Evolutionary conservation across 2,329 filamentous ascomycete species (phyloP), one percentile per base, ranked within the genome.

Genomic region (Phaeosphaeriaceae sp.): DNA sequence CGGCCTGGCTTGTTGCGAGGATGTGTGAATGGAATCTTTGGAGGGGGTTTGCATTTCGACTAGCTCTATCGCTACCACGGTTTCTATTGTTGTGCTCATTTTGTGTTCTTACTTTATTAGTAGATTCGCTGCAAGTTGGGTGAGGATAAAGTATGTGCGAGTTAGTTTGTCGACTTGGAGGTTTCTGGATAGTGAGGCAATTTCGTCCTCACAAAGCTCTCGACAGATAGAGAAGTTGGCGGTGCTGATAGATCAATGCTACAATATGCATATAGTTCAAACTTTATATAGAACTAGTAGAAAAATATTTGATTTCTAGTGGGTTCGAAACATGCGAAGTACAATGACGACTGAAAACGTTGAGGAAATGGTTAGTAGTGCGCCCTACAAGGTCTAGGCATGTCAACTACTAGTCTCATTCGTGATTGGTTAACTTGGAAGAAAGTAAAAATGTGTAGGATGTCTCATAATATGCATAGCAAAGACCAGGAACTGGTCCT

Each of bases 21-120:
- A 34, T 11, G 28, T 4, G 30, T 2, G 12, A 6, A 26, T 26
- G 23, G 23, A 26, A 3, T 8, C 23, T 26, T 6, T 26, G 5
- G 23, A 8, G 23, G 3, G 23, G 3, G 7, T 26, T 30, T 48
- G 48, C 9, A 48, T 40, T 21, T 54, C 48, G 3, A 48, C 20
- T 36, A 39, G 35, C 17, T 42, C 33, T 0, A 32, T 33, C 26
- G 17, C 23, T 6, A 21, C 32, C 7, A 26, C 23, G 7, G 11
- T 8, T 11, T 45, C 42, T 1, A 29, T 50, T 6, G 29, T 34
- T 1, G 48, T 52, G 21, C 29, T 37, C 48, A 54, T 54, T 20
- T 26, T 26, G 23, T 26, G 7, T 26, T 26, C 23, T 26, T 26
- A 11, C 7, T 26, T 26, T n/a, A n/a, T 8, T 26, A 11, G 7